These are phyloP conservation scores for Penicillium brasilianum DNA, from an alignment of 2,329 filamentous ascomycete genomes.

Conservation along the genomic window DNA sequence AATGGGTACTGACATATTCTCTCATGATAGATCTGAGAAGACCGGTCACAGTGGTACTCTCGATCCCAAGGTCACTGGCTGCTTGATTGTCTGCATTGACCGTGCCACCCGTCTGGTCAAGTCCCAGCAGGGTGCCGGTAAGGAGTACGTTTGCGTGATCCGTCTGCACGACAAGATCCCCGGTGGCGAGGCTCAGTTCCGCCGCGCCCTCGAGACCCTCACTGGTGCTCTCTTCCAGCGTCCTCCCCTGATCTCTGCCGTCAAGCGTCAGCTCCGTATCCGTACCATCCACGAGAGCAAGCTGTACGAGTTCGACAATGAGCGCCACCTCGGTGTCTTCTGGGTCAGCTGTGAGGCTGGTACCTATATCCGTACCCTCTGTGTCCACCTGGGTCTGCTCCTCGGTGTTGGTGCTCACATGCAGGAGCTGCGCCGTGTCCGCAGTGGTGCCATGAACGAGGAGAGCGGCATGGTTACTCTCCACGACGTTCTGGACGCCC, in stretches of 20 bases:
- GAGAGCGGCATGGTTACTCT: slow-evolving; percentile 86
- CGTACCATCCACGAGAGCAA: slow-evolving; percentile 98
- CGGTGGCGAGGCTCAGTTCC: slow-evolving; percentile 90
- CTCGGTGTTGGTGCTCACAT: slow-evolving; percentile 91
- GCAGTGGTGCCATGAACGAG: slow-evolving; percentile 95
- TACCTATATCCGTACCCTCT: slow-evolving; percentile 98
- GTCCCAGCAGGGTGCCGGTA: slow-evolving; percentile 97
- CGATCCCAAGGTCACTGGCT: slow-evolving; percentile 97
- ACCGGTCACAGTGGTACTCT: slow-evolving; percentile 98
- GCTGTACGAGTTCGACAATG: slow-evolving; percentile 96
- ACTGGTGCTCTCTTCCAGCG: slow-evolving; percentile 97
- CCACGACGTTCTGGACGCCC: slow-evolving; percentile 93
- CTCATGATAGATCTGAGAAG: slow-evolving; percentile 74
- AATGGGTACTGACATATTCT: slow-evolving; percentile 24
- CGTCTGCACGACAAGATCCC: slow-evolving; percentile 94
- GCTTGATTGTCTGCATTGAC: slow-evolving; percentile 93
- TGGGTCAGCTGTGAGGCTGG: slow-evolving; percentile 99
- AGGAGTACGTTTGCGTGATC: slow-evolving; percentile 97
- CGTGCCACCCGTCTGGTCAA: slow-evolving; percentile 97
- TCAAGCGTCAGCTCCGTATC: slow-evolving; percentile 98
- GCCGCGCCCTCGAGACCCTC: slow-evolving; percentile 90
- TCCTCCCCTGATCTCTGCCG: slow-evolving; percentile 94
- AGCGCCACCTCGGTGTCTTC: slow-evolving; percentile 95
- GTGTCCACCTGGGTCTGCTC: slow-evolving; percentile 83
- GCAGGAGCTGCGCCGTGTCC: slow-evolving; percentile 94